These are phyloP conservation scores for Chrysosporium keratinophilum DNA, from an alignment of 2,329 filamentous ascomycete species.

Conservation along the genomic window DNA sequence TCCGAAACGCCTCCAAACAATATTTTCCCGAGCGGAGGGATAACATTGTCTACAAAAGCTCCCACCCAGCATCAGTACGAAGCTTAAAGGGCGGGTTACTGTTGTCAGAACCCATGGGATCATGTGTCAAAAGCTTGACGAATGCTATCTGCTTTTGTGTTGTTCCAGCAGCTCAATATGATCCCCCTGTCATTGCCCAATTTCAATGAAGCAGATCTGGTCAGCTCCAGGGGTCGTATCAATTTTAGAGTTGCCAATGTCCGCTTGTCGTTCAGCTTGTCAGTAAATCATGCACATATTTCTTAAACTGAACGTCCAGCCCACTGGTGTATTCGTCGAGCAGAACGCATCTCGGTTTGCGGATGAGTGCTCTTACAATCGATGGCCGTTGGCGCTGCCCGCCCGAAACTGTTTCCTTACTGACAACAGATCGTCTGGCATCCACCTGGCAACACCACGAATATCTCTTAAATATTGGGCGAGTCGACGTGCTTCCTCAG, in stretches of 20 bases:
- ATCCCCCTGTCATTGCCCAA: slow-evolving; percentile 38
- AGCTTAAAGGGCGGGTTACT: too few relatives aligned
- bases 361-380: slow-evolving; percentile 48
- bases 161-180: slow-evolving; percentile 42
- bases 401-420: slow-evolving; percentile 46
- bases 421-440: slow-evolving; percentile 53
- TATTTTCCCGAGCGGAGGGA: too few relatives aligned
- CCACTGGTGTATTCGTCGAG: slow-evolving; percentile 53
- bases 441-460: slow-evolving; percentile 51
- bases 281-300: slow-evolving; percentile 37
- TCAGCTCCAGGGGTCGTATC: slow-evolving; percentile 50
- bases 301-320: slow-evolving; percentile 46
- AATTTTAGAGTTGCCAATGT: slow-evolving; percentile 34
- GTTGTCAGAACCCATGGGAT: not conserved
- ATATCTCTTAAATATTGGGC: slow-evolving; percentile 63
- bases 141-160: slow-evolving; percentile 41
- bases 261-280: slow-evolving; percentile 25
- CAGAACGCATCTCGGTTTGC: slow-evolving; percentile 47
- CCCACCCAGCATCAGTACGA: too few relatives aligned
- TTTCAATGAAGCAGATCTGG: slow-evolving; percentile 60
- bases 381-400: slow-evolving; percentile 50
- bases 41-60: too few relatives aligned
- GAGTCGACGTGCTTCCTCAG: slow-evolving; percentile 55
- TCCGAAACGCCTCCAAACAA: too few relatives aligned
- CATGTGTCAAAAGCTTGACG: slow-evolving; percentile 36